Evolutionary conservation across 805 yeast species (phyloP).

Genomic region (Gaillardinia entomophila): DNA sequence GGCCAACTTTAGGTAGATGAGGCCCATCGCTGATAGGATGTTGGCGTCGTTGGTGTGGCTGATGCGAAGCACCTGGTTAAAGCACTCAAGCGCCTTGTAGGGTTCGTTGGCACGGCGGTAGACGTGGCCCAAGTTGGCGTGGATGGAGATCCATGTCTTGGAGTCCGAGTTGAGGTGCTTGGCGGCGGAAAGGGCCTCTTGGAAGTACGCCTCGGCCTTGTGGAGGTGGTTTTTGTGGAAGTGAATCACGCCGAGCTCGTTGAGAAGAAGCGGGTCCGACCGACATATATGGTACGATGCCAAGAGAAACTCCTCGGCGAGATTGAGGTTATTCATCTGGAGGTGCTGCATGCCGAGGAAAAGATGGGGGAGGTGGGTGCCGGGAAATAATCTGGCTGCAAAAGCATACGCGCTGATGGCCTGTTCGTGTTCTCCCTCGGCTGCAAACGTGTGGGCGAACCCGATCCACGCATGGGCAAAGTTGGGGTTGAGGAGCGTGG

Average conservation of each 20-base stretch:
- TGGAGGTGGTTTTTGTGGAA: slow-evolving; percentile 67
- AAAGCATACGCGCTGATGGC: slow-evolving; percentile 96
- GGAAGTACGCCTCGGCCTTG: slow-evolving; percentile 66
- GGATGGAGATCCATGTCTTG: slow-evolving; percentile 78
- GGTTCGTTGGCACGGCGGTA: slow-evolving; percentile 60
- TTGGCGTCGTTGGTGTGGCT: slow-evolving; percentile 66
- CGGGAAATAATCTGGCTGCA: slow-evolving; percentile 86
- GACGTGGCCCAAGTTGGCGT: slow-evolving; percentile 84
- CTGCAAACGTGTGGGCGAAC: slow-evolving; percentile 95
- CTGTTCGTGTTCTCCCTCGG: slow-evolving; percentile 98
- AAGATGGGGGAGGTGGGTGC: slow-evolving; percentile 82
- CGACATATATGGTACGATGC: slow-evolving; percentile 75
- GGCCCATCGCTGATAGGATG: slow-evolving; percentile 77
- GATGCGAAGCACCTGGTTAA: slow-evolving; percentile 66
- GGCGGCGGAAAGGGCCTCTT: slow-evolving; percentile 67
- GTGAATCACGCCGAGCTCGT: slow-evolving; percentile 89
- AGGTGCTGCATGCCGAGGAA: slow-evolving; percentile 95
- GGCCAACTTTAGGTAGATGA: slow-evolving; percentile 69
- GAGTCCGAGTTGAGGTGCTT: slow-evolving; percentile 68
- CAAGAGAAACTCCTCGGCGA: slow-evolving; percentile 81
- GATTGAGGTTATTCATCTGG: slow-evolving; percentile 73
- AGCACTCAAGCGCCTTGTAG: slow-evolving; percentile 66
- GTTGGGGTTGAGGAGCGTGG: slow-evolving; percentile 81
- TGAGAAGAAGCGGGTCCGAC: slow-evolving; percentile 79
- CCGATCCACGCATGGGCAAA: slow-evolving; percentile 98